Evolutionary conservation across 129 eudicot genomes (phyloP).

Genomic region (Calendula officinalis): DNA sequence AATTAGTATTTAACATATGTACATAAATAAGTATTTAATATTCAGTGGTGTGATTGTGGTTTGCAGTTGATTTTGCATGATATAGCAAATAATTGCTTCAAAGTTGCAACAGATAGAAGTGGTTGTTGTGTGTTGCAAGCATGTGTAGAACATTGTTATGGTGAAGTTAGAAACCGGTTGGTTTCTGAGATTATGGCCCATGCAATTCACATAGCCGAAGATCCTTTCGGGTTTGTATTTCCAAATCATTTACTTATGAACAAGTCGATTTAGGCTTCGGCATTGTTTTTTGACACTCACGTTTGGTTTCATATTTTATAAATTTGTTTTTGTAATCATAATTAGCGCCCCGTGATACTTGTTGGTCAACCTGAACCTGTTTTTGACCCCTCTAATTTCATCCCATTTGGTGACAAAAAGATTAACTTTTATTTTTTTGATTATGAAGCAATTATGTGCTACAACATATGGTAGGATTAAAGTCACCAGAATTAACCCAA

Average conservation of each 20-base stretch:
- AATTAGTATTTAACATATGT: neutral
- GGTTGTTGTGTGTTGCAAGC: conserved; percentile 75
- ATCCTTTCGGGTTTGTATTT: conserved; percentile 66
- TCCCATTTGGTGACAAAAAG: neutral
- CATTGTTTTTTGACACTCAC: neutral
- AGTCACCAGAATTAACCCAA: conserved; percentile 37
- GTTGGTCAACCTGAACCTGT: neutral
- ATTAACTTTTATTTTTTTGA: conserved; percentile 18
- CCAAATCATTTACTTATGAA: neutral
- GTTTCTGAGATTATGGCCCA: conserved; percentile 41
- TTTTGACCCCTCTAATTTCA: neutral
- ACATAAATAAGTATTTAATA: conserved; percentile 12
- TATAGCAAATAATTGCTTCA: conserved; percentile 52
- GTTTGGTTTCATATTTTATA: neutral
- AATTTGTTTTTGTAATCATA: neutral
- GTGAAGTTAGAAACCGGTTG: conserved; percentile 38
- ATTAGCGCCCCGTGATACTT: neutral
- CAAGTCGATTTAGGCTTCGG: neutral
- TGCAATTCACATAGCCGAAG: conserved; percentile 60
- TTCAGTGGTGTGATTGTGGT: neutral
- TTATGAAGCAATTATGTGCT: conserved; percentile 64
- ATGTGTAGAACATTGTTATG: conserved; percentile 47
- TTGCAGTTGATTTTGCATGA: conserved; percentile 49
- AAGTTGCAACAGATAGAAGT: conserved; percentile 55
- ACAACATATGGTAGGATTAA: conserved; percentile 60